Evolutionary conservation across 305 asterid genomes (phyloP).

Genomic region (Fraxinus dipetala): DNA sequence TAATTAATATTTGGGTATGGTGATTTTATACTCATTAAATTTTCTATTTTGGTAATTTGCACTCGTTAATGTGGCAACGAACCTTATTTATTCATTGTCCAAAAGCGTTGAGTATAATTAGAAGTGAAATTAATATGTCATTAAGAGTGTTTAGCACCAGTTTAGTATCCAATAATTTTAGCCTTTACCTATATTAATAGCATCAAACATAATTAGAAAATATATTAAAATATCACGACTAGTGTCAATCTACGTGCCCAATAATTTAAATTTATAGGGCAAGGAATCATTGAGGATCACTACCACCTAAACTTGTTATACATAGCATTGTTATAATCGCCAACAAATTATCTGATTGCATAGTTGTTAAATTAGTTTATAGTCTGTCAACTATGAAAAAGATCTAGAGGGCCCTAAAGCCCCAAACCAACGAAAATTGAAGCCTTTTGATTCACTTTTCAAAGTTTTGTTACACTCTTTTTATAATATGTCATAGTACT

Average conservation of each 20-base stretch:
- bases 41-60: background rate
- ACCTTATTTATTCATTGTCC: background rate
- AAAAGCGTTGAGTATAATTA: background rate
- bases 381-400: background rate
- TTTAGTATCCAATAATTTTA: background rate
- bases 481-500: no score
- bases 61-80: no score
- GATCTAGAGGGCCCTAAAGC: background rate
- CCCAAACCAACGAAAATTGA: background rate
- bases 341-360: background rate
- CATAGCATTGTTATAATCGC: background rate
- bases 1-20: background rate
- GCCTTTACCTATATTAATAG: background rate
- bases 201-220: no score
- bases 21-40: no score
- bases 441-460: background rate
- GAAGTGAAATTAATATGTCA: background rate
- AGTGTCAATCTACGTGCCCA: background rate
- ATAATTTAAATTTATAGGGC: background rate
- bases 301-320: background rate
- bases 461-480: background rate
- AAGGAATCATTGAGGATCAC: background rate
- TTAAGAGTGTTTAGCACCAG: background rate
- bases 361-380: no score
- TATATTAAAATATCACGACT: background rate